Evolutionary conservation across 1,284 basidiomycete species (phyloP).

Genomic region (Ustilago curta): DNA sequence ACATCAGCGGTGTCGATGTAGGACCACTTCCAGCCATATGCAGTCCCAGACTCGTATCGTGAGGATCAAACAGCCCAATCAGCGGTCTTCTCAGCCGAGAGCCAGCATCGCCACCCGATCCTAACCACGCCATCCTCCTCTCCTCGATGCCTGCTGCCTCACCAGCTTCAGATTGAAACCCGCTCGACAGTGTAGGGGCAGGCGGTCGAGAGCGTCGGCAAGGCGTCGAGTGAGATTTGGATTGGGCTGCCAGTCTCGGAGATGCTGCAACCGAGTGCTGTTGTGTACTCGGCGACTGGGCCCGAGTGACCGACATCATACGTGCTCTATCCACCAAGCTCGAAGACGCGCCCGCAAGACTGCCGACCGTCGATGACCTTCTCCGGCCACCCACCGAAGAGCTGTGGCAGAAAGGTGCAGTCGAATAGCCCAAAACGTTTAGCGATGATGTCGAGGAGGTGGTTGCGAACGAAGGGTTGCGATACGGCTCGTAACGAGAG

Average conservation of each 20-base stretch:
- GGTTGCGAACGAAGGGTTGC: constrained; percentile 13
- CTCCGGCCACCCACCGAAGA: constrained; percentile 4
- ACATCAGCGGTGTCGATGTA: constrained; percentile 4
- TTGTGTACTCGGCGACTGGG: constrained; percentile 12
- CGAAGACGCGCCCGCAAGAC: constrained; percentile 6
- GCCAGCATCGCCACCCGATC: background rate
- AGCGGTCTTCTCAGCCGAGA: constrained; percentile 5
- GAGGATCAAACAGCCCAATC: constrained; percentile 2
- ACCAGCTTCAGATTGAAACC: background rate
- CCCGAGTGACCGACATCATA: constrained; percentile 3
- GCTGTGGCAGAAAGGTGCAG: background rate
- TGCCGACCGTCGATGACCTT: constrained; percentile 21
- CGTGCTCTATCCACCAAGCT: constrained; percentile 23
- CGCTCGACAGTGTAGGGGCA: background rate
- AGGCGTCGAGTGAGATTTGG: constrained; percentile 25
- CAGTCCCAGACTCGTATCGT: background rate
- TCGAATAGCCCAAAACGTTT: background rate
- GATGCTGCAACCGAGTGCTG: constrained; percentile 6
- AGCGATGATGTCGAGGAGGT: constrained; percentile 18
- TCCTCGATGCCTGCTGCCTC: constrained; percentile 10
- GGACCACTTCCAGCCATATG: background rate
- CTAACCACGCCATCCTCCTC: constrained; percentile 12
- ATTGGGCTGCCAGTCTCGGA: background rate
- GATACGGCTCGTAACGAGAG: constrained; percentile 16
- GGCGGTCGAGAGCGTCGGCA: constrained; percentile 9